Evolutionary conservation across 2,329 filamentous ascomycete species (phyloP), one percentile per base, ranked within the genome.

Genomic region (Beauveria australis): DNA sequence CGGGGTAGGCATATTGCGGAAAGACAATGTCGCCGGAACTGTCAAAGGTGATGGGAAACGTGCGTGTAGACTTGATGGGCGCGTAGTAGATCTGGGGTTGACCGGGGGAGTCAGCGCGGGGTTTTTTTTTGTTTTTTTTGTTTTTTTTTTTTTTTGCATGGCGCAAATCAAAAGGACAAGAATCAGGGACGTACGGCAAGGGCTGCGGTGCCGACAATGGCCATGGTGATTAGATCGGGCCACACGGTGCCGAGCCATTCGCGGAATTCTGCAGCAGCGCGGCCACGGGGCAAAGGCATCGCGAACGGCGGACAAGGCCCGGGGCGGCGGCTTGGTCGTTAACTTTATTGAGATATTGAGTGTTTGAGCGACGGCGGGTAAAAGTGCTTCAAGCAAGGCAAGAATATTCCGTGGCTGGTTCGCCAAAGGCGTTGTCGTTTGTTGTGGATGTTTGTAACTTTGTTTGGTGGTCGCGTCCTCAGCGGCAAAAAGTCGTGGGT

Each of bases 1-100:
- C 73, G 3, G 85, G 84, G 65, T 89, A 89, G 8, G 86, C 83
- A 68, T 86, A 83, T 57, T 86, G 67, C 0, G 86, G 86, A 64
- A 85, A 80, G 53, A 89, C 80, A 61, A 89, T 79, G 65, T 87
- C 80, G 61, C 84, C 83, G 26, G 85, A 80, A 5, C 73, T 68
- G 60, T 67, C 64, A 66, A 87, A 86, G 52, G 78, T 80, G 62
- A 89, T 75, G 43, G 86, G 83, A 67, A 89, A 89, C 12, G 79
- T 85, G 33, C 85, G 78, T 3, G 76, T 79, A 1, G 80, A 76
- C 0, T 81, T 78, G 6, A 84, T 79, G n/a, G 80, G 77, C 7
- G 80, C 76, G 60, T 75, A 70, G 71, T 83, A 84, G 59, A 82
- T 73, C 79, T 82, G 53, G 22, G 19, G 16, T 28, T 28, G 8